Percentiles rank a stretch among this genome's conserved stretches.
Conservation (phyloP, 495 filamentous ascomycete species). For the Aspergillus homomorphus region DNA sequence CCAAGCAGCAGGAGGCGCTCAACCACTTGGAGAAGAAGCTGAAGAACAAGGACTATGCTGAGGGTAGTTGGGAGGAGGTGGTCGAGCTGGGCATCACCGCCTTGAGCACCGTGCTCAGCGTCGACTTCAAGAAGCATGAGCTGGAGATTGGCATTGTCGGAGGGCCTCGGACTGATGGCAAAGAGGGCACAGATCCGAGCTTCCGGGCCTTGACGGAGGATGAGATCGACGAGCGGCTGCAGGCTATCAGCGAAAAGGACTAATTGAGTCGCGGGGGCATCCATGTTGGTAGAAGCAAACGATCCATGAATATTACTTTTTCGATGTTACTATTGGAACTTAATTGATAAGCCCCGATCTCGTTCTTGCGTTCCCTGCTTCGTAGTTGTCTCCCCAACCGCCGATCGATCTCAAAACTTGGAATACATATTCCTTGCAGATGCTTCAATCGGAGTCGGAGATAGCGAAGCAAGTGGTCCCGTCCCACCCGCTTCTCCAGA, state of each 20-base stretch:
- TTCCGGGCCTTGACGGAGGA: conserved; percentile 93
- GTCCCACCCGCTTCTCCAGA: neutral
- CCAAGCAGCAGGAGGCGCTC: conserved; percentile 96
- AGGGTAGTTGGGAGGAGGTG: conserved; percentile 94
- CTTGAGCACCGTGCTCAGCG: conserved; percentile 90
- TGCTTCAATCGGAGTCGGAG: neutral
- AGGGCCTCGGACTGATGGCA: conserved; percentile 71
- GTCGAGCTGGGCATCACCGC: conserved; percentile 94
- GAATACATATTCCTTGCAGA: conserved; percentile 11
- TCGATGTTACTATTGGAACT: neutral
- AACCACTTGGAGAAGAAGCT: conserved; percentile 99
- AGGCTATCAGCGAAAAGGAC: conserved; percentile 98
- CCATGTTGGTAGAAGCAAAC: conserved; percentile 21
- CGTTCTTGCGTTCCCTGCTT: neutral
- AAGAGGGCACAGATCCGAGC: conserved; percentile 69
- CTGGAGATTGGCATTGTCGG: conserved; percentile 97
- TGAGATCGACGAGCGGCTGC: conserved; percentile 96
- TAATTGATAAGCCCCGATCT: conserved; percentile 7
- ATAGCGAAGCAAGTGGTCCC: conserved; percentile 2
- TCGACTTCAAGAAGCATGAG: conserved; percentile 99
- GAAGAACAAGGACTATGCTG: conserved; percentile 96
- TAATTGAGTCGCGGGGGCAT: conserved; percentile 42
- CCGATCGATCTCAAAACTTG: conserved; percentile 8
- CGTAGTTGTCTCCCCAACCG: conserved; percentile 14
- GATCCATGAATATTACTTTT: conserved; percentile 21